Conservation (phyloP, 75 land plant genomes). For the Cupressus sempervirens region DNA sequence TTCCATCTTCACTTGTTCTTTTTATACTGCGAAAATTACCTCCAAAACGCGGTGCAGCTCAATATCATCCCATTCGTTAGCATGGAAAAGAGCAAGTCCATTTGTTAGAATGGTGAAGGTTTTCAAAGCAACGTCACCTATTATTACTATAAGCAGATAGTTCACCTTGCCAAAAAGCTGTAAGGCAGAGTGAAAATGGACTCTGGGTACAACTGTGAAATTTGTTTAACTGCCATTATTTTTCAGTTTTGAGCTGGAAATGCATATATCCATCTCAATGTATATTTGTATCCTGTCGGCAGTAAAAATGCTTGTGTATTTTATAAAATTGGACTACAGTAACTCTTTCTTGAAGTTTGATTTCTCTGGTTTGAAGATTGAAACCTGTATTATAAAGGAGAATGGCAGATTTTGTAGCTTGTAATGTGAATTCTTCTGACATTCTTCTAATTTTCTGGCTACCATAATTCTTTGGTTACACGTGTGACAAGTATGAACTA, state of each 20-base stretch:
- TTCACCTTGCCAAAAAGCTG: background rate
- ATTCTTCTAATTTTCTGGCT: background rate
- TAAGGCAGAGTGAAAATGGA: background rate
- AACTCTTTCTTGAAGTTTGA: background rate
- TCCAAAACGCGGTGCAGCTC: constrained; percentile 70
- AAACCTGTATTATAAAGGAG: background rate
- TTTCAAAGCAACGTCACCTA: background rate
- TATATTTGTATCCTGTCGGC: background rate
- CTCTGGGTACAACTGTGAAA: background rate
- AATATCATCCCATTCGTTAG: constrained; percentile 78
- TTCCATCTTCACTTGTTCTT: constrained; percentile 88
- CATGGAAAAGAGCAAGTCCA: background rate
- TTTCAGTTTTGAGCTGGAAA: background rate
- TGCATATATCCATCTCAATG: background rate
- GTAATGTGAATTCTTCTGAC: background rate
- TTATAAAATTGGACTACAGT: background rate
- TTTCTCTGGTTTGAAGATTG: background rate
- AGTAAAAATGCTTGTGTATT: constrained; percentile 3
- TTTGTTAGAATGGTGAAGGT: background rate
- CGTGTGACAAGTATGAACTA: background rate
- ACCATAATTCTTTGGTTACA: background rate
- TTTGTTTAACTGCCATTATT: background rate
- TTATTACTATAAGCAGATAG: background rate
- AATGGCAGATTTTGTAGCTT: background rate
- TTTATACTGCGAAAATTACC: constrained; percentile 89